Evolutionary conservation across 2,329 filamentous ascomycete species (phyloP).

Genomic region (Pestalotiopsis sp.): DNA sequence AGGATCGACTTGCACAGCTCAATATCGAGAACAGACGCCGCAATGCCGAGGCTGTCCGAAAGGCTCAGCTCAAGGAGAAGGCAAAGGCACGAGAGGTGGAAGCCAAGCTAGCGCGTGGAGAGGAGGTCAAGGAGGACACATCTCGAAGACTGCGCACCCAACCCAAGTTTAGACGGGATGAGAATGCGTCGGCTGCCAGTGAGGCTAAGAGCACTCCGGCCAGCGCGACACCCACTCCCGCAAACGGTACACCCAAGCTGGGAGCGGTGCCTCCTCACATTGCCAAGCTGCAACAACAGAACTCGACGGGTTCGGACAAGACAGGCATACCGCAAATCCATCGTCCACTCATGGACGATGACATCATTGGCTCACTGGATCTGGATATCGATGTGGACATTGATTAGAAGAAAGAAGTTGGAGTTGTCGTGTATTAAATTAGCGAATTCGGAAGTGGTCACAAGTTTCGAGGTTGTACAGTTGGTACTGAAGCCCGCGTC

Average conservation of each 20-base stretch:
- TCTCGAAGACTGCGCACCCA: constrained; percentile 67
- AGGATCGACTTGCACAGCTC: constrained; percentile 80
- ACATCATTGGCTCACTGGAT: constrained; percentile 87
- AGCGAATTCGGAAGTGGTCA: not conserved
- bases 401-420: constrained; percentile 37
- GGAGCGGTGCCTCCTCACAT: constrained; percentile 52
- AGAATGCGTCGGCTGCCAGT: constrained; percentile 19
- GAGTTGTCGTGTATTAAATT: not conserved
- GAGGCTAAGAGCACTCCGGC: constrained; percentile 41
- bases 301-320: constrained; percentile 59
- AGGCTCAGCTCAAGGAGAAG: constrained; percentile 83
- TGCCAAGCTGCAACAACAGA: constrained; percentile 55
- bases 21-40: constrained; percentile 83
- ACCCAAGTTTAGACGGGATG: constrained; percentile 47
- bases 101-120: constrained; percentile 64
- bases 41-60: constrained; percentile 88
- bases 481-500: not conserved
- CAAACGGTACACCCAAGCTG: constrained; percentile 54
- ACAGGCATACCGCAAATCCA: constrained; percentile 71
- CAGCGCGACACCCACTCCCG: constrained; percentile 54
- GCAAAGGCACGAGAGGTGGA: constrained; percentile 63
- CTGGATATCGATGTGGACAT: constrained; percentile 92
- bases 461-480: not conserved
- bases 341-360: constrained; percentile 83
- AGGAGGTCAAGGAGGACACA: constrained; percentile 56